Evolutionary conservation across 306 rosid species (phyloP).

Genomic region (Vigna nakashimae): DNA sequence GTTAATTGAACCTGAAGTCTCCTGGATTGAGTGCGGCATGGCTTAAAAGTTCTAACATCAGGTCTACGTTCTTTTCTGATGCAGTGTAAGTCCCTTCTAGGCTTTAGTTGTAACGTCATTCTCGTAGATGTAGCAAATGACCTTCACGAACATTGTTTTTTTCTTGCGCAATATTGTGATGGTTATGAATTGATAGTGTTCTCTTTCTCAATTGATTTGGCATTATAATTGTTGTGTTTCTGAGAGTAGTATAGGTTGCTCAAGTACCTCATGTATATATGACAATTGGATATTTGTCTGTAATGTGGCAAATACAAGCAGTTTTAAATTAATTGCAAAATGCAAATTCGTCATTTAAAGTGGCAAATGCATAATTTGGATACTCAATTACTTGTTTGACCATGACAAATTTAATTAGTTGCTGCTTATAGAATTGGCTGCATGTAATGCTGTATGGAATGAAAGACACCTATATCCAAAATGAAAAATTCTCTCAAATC

Average conservation of each 20-base stretch:
- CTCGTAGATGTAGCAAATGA: slow-evolving; percentile 51
- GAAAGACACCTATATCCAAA: neutral
- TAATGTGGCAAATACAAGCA: slow-evolving; percentile 25
- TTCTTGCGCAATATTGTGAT: slow-evolving; percentile 47
- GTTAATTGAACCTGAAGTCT: slow-evolving; percentile 54
- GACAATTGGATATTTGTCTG: slow-evolving; percentile 37
- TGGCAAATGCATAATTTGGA: slow-evolving; percentile 4
- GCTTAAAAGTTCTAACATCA: slow-evolving; percentile 42
- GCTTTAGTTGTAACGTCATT: slow-evolving; percentile 36
- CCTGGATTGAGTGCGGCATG: slow-evolving; percentile 50
- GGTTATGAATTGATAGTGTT: slow-evolving; percentile 41
- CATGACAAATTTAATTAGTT: neutral
- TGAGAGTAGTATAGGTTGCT: slow-evolving; percentile 31
- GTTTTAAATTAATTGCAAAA: slow-evolving; percentile 31
- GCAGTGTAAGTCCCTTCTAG: slow-evolving; percentile 38
- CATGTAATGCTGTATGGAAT: neutral
- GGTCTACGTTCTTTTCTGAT: slow-evolving; percentile 48
- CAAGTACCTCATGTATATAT: slow-evolving; percentile 39
- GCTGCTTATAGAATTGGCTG: slow-evolving; percentile 29
- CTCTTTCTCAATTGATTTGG: slow-evolving; percentile 40
- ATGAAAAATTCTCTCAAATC: neutral
- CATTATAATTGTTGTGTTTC: slow-evolving; percentile 35
- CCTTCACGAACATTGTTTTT: slow-evolving; percentile 47
- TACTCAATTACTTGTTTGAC: slow-evolving; percentile 4
- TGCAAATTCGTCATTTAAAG: neutral